Evolutionary conservation across 257 asterid species (phyloP), one percentile per base, ranked within the genome.

Genomic region (Orobanche coerulescens): DNA sequence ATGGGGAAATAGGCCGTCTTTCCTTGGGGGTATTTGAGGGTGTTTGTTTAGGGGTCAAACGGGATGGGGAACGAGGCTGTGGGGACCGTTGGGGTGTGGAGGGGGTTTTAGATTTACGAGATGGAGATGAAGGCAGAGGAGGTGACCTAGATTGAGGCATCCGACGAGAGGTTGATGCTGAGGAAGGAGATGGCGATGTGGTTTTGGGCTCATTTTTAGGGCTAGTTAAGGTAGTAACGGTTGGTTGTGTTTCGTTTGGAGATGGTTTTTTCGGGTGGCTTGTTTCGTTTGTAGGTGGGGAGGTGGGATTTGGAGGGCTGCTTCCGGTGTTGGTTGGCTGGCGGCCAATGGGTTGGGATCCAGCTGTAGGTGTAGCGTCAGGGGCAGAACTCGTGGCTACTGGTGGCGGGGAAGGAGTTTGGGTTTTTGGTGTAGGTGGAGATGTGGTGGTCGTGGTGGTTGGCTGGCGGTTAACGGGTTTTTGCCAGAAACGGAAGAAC

Each of bases 401-500:
- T 16, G 70, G 71, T 15, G 13, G 57, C 53, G 53, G 72, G 6
- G 67, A 23, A 0, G 79, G 22, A 22, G 73, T 65, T 64, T 73
- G 81, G 58, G 62, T 66, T 13, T 74, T 19, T 14, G 71, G n/a
- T 64, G 73, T 4, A n/a, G n/a, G n/a, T n/a, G n/a, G n/a, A n/a
- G n/a, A n/a, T n/a, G n/a, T n/a, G n/a, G n/a, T n/a, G n/a, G n/a
- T n/a, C n/a, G n/a, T n/a, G n/a, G n/a, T n/a, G n/a, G n/a, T 40
- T 81, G 81, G 34, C 79, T 79, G 0, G 79, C 53, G 20, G 81
- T n/a, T n/a, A n/a, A n/a, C n/a, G n/a, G n/a, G n/a, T n/a, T n/a
- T n/a, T n/a, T n/a, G 52, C 80, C 85, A 75, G 34, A 85, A 73
- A 12, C 90, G 93, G 9, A 70, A 74, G 57, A 75, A 54, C 19